Conservation (phyloP, 2,329 filamentous ascomycete genomes). For the Fusarium bulbicola region DNA sequence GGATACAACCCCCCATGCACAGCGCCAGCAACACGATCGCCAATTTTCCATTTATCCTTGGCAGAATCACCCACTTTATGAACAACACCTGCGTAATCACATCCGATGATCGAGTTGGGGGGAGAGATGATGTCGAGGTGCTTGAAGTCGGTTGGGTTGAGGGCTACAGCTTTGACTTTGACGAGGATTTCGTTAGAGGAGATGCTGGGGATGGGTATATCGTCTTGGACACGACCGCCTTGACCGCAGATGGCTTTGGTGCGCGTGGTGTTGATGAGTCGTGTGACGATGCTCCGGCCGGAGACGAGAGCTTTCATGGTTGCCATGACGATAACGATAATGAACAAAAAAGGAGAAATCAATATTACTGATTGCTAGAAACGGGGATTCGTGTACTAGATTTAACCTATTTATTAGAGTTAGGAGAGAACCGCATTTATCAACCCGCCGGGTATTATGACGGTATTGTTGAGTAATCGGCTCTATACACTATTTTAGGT, state of each 20-base stretch:
- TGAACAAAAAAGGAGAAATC: fast-evolving
- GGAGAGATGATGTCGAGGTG: neutral
- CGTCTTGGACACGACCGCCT: neutral
- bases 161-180: neutral
- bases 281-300: neutral
- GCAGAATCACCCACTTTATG: neutral
- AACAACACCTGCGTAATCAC: neutral
- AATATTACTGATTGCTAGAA: too few species aligned
- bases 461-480: neutral
- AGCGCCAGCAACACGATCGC: neutral
- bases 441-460: fast-evolving
- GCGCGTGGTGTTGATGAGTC: neutral
- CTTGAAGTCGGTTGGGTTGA: neutral
- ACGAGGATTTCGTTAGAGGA: neutral
- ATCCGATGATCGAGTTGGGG: neutral
- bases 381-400: fast-evolving
- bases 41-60: neutral
- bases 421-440: neutral
- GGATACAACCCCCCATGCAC: neutral
- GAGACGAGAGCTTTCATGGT: neutral
- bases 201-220: neutral
- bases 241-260: neutral
- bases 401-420: neutral
- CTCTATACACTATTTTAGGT: fast-evolving
- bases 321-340: neutral